Evolutionary conservation across 768 basidiomycete genomes (phyloP).

Genomic region (Hysterangium stoloniferum): DNA sequence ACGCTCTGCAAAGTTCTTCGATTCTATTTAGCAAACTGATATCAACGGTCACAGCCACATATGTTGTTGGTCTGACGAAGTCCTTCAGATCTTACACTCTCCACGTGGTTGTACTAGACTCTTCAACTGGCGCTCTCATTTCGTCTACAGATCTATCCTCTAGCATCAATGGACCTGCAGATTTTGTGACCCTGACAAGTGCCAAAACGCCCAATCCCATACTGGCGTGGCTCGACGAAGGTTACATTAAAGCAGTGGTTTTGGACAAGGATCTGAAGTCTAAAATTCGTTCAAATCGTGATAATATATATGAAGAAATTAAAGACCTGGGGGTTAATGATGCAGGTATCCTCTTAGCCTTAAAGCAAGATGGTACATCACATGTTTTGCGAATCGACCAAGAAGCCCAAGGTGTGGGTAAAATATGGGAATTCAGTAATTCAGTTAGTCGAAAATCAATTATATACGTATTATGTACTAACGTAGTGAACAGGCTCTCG

Average conservation of each 20-base stretch:
- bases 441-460: conserved; percentile 33
- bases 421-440: conserved; percentile 48
- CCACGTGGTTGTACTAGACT: conserved; percentile 54
- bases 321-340: conserved; percentile 53
- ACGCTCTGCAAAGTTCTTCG: conserved; percentile 39
- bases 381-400: conserved; percentile 45
- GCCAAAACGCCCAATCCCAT: conserved; percentile 26
- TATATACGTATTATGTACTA: conserved; percentile 2
- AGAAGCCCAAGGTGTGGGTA: conserved; percentile 31
- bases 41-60: conserved; percentile 45
- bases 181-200: conserved; percentile 30
- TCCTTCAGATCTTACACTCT: conserved; percentile 52
- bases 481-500: conserved; percentile 29
- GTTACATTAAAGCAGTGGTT: conserved; percentile 37
- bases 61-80: conserved; percentile 45
- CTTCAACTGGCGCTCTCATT: conserved; percentile 45
- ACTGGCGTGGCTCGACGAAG: conserved; percentile 46
- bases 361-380: conserved; percentile 46
- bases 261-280: conserved; percentile 46
- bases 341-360: conserved; percentile 53
- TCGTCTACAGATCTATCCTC: conserved; percentile 48
- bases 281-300: conserved; percentile 37
- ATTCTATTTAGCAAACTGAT: conserved; percentile 58
- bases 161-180: conserved; percentile 29
- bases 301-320: conserved; percentile 41